Evolutionary conservation across 192 early-diverging fungal species (phyloP).

Genomic region (Polychytrium aggregatum): DNA sequence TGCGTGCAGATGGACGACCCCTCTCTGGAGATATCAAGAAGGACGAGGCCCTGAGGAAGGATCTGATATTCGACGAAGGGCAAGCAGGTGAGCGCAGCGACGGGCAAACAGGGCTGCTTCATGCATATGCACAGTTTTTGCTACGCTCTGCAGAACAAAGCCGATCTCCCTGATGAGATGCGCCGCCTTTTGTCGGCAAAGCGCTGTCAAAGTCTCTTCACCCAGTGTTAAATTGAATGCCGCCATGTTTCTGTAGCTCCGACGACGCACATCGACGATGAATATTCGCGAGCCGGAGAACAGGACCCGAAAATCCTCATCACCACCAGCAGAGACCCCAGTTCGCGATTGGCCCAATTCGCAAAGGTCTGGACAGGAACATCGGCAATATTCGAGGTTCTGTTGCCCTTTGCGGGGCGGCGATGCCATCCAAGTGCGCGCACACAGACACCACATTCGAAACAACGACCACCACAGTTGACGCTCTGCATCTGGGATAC

Average conservation of each 20-base stretch:
- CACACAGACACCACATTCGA: no score
- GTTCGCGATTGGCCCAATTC: constrained; percentile 85
- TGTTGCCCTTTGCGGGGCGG: no score
- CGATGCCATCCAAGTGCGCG: no score
- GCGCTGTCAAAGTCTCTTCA: no score
- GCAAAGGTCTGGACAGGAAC: constrained; percentile 57
- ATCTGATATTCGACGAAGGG: constrained; percentile 81
- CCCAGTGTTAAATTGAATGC: no score
- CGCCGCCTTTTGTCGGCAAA: no score
- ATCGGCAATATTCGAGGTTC: no score
- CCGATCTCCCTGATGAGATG: no score
- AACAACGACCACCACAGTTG: no score
- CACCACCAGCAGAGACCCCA: constrained; percentile 92
- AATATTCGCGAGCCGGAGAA: constrained; percentile 88
- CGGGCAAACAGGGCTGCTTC: no score
- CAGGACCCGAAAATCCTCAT: constrained; percentile 93
- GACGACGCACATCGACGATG: constrained; percentile 84
- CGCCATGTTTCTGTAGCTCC: constrained; percentile 30
- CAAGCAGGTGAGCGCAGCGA: constrained; percentile 45
- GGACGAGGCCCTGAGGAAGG: constrained; percentile 58
- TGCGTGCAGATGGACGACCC: constrained; percentile 68
- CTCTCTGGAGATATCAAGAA: constrained; percentile 83
- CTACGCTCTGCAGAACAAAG: no score
- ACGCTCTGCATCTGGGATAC: no score
- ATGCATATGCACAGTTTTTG: background rate